Conservation (phyloP, 352 stramenopile species). For the Blastocystis sp. region DNA sequence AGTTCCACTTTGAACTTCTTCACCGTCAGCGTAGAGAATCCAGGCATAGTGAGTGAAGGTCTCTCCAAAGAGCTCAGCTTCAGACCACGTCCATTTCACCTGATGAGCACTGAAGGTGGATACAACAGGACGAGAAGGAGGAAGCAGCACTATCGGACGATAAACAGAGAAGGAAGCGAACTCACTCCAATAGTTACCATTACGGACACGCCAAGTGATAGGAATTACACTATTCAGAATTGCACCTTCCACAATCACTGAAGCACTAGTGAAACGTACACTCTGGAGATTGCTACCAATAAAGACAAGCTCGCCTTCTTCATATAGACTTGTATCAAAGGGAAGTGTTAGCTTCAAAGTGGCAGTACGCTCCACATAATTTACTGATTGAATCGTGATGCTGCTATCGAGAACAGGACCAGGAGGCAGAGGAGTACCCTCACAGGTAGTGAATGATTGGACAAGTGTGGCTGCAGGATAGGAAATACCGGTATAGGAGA, state of each 20-base stretch:
- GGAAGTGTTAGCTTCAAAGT: background rate
- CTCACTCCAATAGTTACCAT: background rate
- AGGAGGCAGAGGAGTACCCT: background rate
- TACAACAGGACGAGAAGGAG: background rate
- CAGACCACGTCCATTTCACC: background rate
- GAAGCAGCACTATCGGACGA: background rate
- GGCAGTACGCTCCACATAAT: conserved; percentile 10
- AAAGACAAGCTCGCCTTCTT: background rate
- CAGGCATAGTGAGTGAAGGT: background rate
- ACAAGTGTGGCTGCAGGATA: background rate
- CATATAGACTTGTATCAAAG: background rate
- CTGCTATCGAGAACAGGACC: background rate
- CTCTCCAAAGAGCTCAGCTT: background rate
- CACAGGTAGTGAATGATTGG: background rate
- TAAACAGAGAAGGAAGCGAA: background rate
- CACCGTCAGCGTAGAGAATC: background rate
- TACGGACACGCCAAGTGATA: background rate
- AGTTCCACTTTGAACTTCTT: background rate
- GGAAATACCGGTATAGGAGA: background rate
- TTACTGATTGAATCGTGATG: background rate
- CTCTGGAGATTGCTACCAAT: conserved; percentile 9
- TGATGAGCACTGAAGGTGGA: background rate
- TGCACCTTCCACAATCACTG: conserved; percentile 1
- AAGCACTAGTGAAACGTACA: background rate
- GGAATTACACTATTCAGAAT: conserved; percentile 17